Conservation (phyloP, 257 asterid species). For the Nicotiana tomentosiformis region DNA sequence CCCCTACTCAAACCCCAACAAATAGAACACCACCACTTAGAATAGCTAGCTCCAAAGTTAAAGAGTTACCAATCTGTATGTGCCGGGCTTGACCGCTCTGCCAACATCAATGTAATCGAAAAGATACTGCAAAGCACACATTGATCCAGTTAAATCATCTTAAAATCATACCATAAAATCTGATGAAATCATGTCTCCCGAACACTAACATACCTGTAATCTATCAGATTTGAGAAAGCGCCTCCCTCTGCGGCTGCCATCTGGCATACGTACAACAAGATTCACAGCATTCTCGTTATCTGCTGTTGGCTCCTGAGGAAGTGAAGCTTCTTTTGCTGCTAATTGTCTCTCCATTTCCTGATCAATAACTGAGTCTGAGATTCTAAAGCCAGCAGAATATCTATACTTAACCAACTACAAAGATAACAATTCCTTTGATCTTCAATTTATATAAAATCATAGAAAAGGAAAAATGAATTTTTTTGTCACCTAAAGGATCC, state of each 20-base stretch:
- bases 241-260: constrained; percentile 92
- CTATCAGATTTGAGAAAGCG: constrained; percentile 83
- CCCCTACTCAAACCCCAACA: not conserved
- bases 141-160: constrained; percentile 18
- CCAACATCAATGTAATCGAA: constrained; percentile 85
- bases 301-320: constrained; percentile 80
- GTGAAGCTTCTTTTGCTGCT: constrained; percentile 88
- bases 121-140: constrained; percentile 49
- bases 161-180: not conserved
- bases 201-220: constrained; percentile 56
- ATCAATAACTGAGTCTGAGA: not conserved
- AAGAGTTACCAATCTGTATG: constrained; percentile 79
- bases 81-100: constrained; percentile 75
- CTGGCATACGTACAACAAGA: constrained; percentile 93
- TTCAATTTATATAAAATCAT: not conserved
- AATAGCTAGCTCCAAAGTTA: not conserved
- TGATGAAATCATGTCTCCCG: not conserved
- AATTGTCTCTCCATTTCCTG: constrained; percentile 87
- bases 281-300: constrained; percentile 81
- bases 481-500: not conserved
- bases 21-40: not conserved
- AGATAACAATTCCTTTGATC: not conserved
- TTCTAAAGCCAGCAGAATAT: not conserved
- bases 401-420: not conserved
- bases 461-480: not conserved